Conservation (phyloP, 1,284 basidiomycete genomes). For the Naganishia sp. region DNA sequence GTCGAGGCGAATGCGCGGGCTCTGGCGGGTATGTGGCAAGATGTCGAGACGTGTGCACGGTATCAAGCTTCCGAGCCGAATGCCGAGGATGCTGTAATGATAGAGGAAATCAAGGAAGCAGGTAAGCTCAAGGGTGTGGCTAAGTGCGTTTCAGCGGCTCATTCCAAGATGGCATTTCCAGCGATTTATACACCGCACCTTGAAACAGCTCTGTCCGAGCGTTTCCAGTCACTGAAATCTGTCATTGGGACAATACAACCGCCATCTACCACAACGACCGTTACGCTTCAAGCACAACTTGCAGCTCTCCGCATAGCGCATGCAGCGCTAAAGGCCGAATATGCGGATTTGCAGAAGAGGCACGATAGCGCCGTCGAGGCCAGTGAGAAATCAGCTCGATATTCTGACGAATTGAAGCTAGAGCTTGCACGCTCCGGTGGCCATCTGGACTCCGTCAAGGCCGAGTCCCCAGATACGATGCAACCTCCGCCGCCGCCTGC, state of each 20-base stretch:
- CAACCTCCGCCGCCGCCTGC: neutral
- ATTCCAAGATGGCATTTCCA: neutral
- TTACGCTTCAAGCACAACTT: slow-evolving; percentile 13
- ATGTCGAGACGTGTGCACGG: slow-evolving; percentile 13
- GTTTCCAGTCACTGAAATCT: slow-evolving; percentile 16
- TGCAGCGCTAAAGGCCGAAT: slow-evolving; percentile 17
- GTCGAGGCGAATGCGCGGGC: slow-evolving; percentile 20
- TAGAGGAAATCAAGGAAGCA: slow-evolving; percentile 10
- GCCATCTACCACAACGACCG: neutral
- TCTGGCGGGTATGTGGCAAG: slow-evolving; percentile 11
- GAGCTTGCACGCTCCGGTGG: slow-evolving; percentile 16
- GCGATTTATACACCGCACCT: slow-evolving; percentile 17
- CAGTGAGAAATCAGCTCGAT: slow-evolving; percentile 17
- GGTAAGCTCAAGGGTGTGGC: neutral
- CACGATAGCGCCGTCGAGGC: slow-evolving; percentile 19
- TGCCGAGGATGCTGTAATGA: slow-evolving; percentile 1
- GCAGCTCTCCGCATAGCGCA: slow-evolving; percentile 19
- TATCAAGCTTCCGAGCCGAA: slow-evolving; percentile 15
- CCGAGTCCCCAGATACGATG: neutral
- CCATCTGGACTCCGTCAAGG: slow-evolving; percentile 2
- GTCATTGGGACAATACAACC: slow-evolving; percentile 5
- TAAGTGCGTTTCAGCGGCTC: neutral
- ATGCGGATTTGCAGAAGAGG: slow-evolving; percentile 19
- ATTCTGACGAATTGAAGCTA: slow-evolving; percentile 23
- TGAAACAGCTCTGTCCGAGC: slow-evolving; percentile 8